Evolutionary conservation across 2,329 filamentous ascomycete genomes (phyloP), one percentile per base, ranked within the genome.

Genomic region (Cercospora citrullina): DNA sequence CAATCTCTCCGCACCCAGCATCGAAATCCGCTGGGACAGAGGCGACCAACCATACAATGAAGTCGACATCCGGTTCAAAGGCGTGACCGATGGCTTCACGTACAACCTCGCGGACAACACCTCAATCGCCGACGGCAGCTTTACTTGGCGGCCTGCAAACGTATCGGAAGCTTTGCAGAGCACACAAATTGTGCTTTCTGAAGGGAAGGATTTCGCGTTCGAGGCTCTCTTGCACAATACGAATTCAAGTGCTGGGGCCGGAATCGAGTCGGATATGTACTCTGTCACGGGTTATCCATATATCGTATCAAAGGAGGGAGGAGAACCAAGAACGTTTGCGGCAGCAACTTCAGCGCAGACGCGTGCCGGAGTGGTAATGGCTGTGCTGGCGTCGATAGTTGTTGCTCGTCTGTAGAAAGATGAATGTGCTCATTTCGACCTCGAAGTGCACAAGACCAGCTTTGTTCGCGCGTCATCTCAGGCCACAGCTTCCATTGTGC

Each of bases 111-210:
- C 62, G 4, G 42, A 59, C 21, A 64, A 64, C 23, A 6, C 59
- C 10, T 64, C 62, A 2, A 33, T 64, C 2, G 18, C 45, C 51
- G 28, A 39, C 14, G 51, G 62, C 14, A 59, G 36, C 48, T 64
- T 23, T 12, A 59, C 53, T 30, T 64, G 62, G 62, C 45, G 6
- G 16, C 62, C 62, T 10, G 45, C 48, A 4, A 64, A 64, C 33
- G 51, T 64, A 3, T 64, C 62, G 12, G 26, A 57, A 21, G 51
- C 62, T 14, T 39, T 64, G 62, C 45, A 64, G 51, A 58, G 62
- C 51, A 58, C 62, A 31, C 26, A 33, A 26, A n/a, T 26, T 18
- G 53, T 42, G 48, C 62, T 64, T 42, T 4, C 18, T 16, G 10
- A 36, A 7, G 45, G 51, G 9, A 26, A 36, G 10, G 31, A 42